phyloP scores from a whole-genome alignment of 768 basidiomycete species.

The Hypholoma sublateritium region DNA sequence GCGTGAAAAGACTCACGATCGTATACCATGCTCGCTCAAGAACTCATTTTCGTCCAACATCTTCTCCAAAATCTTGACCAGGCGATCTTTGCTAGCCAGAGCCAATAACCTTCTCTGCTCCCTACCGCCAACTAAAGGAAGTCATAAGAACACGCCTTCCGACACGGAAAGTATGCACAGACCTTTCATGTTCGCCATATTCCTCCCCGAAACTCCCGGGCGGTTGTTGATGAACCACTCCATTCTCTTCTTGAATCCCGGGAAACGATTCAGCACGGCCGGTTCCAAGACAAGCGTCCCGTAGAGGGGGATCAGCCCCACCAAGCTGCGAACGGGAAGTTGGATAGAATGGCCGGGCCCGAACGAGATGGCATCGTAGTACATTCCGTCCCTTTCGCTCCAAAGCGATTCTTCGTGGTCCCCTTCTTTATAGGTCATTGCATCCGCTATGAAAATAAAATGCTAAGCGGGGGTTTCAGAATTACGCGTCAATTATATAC shows the following conservation, averaged over 20 bases:
- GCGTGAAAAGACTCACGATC: constrained; percentile 68
- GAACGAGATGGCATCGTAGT: constrained; percentile 96
- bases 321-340: constrained; percentile 89
- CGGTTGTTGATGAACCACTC: constrained; percentile 98
- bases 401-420: constrained; percentile 82
- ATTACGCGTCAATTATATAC: constrained; percentile 2
- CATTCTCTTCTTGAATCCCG: constrained; percentile 98
- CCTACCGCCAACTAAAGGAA: constrained; percentile 52
- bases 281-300: constrained; percentile 95
- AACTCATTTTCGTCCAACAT: constrained; percentile 99
- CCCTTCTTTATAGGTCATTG: constrained; percentile 91
- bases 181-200: constrained; percentile 97
- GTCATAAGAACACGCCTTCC: neutral
- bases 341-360: constrained; percentile 82
- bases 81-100: constrained; percentile 86
- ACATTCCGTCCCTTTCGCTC: constrained; percentile 98
- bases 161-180: constrained; percentile 6
- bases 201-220: constrained; percentile 82
- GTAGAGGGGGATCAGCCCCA: constrained; percentile 97
- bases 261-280: constrained; percentile 82
- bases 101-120: constrained; percentile 89
- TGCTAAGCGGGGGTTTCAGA: constrained; percentile 49
- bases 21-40: constrained; percentile 90
- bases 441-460: constrained; percentile 97
- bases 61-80: constrained; percentile 86